A percentile compares a stretch with the other conserved stretches of the same genome.
phyloP scores from a whole-genome alignment of 371 early-diverging fungal species.

The Apophysomyces variabilis region DNA sequence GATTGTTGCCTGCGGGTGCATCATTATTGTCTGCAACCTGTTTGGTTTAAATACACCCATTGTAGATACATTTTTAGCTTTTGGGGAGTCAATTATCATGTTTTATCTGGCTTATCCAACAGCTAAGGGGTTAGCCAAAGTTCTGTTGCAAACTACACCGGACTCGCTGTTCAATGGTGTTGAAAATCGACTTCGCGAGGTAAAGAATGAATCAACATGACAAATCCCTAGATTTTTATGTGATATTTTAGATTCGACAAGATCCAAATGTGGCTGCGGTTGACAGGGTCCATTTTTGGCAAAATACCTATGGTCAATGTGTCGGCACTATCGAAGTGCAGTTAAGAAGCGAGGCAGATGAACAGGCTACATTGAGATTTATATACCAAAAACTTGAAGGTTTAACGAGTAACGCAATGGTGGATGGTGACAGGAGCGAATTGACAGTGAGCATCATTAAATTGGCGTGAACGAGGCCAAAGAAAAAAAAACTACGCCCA shows the following conservation, averaged over 20 bases:
- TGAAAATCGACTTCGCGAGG: slow-evolving; percentile 45
- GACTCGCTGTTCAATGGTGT: slow-evolving; percentile 37
- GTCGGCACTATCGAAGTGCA: slow-evolving; percentile 61
- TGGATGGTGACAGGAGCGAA: slow-evolving; percentile 42
- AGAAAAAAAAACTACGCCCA: slow-evolving; percentile 14
- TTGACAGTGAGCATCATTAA: slow-evolving; percentile 56
- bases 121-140: slow-evolving; percentile 42
- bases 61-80: slow-evolving; percentile 58
- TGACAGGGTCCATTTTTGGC: slow-evolving; percentile 66
- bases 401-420: slow-evolving; percentile 42
- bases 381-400: slow-evolving; percentile 61
- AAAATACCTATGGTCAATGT: slow-evolving; percentile 63
- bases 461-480: slow-evolving; percentile 7
- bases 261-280: slow-evolving; percentile 54
- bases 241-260: slow-evolving; percentile 37
- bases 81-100: slow-evolving; percentile 59
- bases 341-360: slow-evolving; percentile 58
- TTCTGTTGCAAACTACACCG: slow-evolving; percentile 51
- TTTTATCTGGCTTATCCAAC: slow-evolving; percentile 52
- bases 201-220: slow-evolving; percentile 15
- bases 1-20: slow-evolving; percentile 35
- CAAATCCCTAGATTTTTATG: slow-evolving; percentile 6
- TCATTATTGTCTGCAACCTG: slow-evolving; percentile 28
- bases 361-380: slow-evolving; percentile 50
- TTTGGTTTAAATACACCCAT: slow-evolving; percentile 33